A percentile compares a stretch with the other conserved stretches of the same genome.
Conservation (phyloP, 139 green algal genomes). For the Chlorella sp. region DNA sequence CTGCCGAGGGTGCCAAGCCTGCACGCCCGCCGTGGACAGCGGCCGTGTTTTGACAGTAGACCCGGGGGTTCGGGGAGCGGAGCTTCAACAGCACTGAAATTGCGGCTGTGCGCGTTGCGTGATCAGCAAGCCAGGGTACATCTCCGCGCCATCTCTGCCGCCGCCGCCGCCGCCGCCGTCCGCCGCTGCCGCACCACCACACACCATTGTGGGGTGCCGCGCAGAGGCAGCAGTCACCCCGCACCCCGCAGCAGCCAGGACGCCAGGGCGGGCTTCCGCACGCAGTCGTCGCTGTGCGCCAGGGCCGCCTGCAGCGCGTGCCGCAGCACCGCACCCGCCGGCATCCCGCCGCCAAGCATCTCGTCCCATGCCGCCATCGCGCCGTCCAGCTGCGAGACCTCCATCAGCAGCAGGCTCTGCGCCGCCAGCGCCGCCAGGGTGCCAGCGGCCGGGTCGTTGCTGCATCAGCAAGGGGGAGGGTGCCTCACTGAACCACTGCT, state of each 20-base stretch:
- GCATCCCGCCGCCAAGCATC: neutral
- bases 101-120: too few species aligned
- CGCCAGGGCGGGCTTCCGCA: conserved; percentile 35
- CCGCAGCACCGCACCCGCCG: neutral
- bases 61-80: too few species aligned
- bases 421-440: conserved; percentile 16
- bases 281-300: conserved; percentile 9
- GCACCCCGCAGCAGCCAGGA: conserved; percentile 19
- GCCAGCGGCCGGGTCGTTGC: neutral
- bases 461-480: neutral
- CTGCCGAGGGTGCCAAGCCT: too few species aligned
- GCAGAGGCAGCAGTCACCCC: too few species aligned
- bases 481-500: neutral
- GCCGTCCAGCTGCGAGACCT: conserved; percentile 8
- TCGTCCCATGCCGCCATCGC: neutral
- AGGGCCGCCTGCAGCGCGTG: conserved; percentile 7
- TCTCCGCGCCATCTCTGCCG: too few species aligned
- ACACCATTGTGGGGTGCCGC: too few species aligned
- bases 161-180: too few species aligned
- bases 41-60: too few species aligned
- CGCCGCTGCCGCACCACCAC: too few species aligned
- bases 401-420: conserved; percentile 29
- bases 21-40: too few species aligned
- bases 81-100: too few species aligned
- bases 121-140: too few species aligned